Base-by-base conservation (phyloP, 805 yeast genomes). In the Lipomyces lipofer region DNA sequence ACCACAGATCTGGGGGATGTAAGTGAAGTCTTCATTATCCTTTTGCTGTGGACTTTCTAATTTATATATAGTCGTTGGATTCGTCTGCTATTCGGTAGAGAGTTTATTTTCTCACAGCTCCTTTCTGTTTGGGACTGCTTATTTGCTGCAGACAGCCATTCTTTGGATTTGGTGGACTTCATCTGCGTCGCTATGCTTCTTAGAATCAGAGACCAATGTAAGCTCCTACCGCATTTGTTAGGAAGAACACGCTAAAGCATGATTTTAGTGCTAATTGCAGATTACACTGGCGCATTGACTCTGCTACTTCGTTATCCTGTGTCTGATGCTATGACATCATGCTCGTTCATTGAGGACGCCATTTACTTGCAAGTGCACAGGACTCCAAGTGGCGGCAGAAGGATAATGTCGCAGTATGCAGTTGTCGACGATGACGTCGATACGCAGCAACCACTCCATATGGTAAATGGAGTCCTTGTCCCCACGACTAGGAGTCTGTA, bases 1-100 rank as follows among this genome's bases (percentile, higher is more conserved):
- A 54, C 72, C 73, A 1, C 73, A 70, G 55, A 63, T 70, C 21
- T 70, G 73, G 73, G 73, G 70, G 2, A 63, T 70, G n/a, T n/a
- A n/a, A n/a, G n/a, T n/a, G n/a, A n/a, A n/a, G n/a, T 17, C 47
- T 12, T 42, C 22, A 43, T 10, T 46, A 9, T n/a, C 12, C 10
- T 39, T 21, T 46, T 32, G 8, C n/a, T 22, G 13, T 45, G 12
- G 8, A 10, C n/a, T 45, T 36, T 45, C 12, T 17, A 46, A 51
- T n/a, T n/a, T n/a, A n/a, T n/a, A n/a, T n/a, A n/a, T n/a, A n/a
- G n/a, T 5, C 60, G 72, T 22, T 71, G 73, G 73, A 62, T 71
- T 28, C 55, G 74, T 12, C 56, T 71, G 36, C 52, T 71, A 40
- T 70, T 71, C 43, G 66, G 71, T 7, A 57, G 74, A 13, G 74